A percentile compares a stretch with the other conserved stretches of the same genome.
phyloP scores from a whole-genome alignment of 106 monocot species.

The Acanthochlamys bracteata region DNA sequence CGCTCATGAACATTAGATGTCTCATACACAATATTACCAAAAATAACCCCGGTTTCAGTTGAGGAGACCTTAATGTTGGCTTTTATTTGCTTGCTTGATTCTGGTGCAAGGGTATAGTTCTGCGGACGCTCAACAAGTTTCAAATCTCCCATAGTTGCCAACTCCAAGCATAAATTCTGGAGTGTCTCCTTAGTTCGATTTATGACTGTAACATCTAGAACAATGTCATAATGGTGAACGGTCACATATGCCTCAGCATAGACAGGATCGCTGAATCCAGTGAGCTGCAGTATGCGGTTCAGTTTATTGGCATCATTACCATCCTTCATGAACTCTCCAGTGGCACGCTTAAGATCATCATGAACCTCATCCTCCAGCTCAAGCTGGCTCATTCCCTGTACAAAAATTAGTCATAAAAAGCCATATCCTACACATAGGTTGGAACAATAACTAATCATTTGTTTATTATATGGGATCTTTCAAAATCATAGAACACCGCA shows the following conservation, averaged over 20 bases:
- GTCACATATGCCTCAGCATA: slow-evolving; percentile 95
- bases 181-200: slow-evolving; percentile 87
- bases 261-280: slow-evolving; percentile 87
- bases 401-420: neutral
- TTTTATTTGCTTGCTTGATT: slow-evolving; percentile 74
- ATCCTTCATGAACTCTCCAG: slow-evolving; percentile 84
- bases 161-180: slow-evolving; percentile 82
- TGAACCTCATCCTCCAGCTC: slow-evolving; percentile 93
- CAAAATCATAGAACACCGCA: too few species aligned
- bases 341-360: slow-evolving; percentile 88
- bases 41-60: slow-evolving; percentile 93
- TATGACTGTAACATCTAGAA: slow-evolving; percentile 88
- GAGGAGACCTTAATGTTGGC: slow-evolving; percentile 96
- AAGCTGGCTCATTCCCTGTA: slow-evolving; percentile 87
- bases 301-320: slow-evolving; percentile 73
- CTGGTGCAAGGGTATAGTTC: slow-evolving; percentile 83
- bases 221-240: slow-evolving; percentile 91
- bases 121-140: slow-evolving; percentile 92
- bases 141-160: slow-evolving; percentile 91
- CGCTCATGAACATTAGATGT: slow-evolving; percentile 84
- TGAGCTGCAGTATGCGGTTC: slow-evolving; percentile 83
- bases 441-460: too few species aligned
- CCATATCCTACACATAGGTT: neutral
- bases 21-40: slow-evolving; percentile 94
- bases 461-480: too few species aligned